These are phyloP conservation scores for Chytriomyces sp. DNA, from an alignment of 192 early-diverging fungal species.

Conservation along the genomic window DNA sequence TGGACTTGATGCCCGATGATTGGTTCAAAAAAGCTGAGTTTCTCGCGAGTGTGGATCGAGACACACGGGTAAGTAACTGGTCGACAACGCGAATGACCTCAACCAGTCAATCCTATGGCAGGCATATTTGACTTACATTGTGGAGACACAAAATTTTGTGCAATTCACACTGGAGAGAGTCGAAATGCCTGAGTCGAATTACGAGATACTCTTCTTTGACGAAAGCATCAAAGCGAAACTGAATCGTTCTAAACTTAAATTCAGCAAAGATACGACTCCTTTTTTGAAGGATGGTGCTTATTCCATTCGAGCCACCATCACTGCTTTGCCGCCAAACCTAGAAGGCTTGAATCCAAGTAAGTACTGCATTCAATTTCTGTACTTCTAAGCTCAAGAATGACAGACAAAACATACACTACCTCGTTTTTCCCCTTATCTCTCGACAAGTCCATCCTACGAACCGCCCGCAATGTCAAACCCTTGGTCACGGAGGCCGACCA, in stretches of 20 bases:
- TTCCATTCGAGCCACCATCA: constrained; percentile 44
- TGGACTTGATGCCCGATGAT: constrained; percentile 43
- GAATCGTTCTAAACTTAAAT: constrained; percentile 72
- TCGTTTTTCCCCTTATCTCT: constrained; percentile 35
- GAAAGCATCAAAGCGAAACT: constrained; percentile 79
- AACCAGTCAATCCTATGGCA: constrained; percentile 17
- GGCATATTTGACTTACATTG: constrained; percentile 64
- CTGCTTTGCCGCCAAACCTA: constrained; percentile 32
- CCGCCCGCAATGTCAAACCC: constrained; percentile 39
- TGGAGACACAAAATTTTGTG: constrained; percentile 76
- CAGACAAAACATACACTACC: constrained; percentile 30
- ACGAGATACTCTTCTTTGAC: constrained; percentile 79
- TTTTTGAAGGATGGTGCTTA: constrained; percentile 54
- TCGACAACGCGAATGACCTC: neutral
- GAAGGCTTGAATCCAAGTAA: constrained; percentile 41
- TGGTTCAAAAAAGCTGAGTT: constrained; percentile 68
- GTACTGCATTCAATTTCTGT: neutral
- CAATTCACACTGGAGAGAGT: constrained; percentile 78
- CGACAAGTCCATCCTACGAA: constrained; percentile 27
- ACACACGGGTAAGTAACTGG: constrained; percentile 45
- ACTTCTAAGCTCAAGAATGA: neutral
- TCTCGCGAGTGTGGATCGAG: constrained; percentile 57
- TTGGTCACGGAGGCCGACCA: constrained; percentile 52
- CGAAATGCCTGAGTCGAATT: constrained; percentile 61
- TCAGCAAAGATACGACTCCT: constrained; percentile 69